Evolutionary conservation across 495 filamentous ascomycete genomes (phyloP), one percentile per base, ranked within the genome.

Genomic region (Aspergillus bertholletiae): DNA sequence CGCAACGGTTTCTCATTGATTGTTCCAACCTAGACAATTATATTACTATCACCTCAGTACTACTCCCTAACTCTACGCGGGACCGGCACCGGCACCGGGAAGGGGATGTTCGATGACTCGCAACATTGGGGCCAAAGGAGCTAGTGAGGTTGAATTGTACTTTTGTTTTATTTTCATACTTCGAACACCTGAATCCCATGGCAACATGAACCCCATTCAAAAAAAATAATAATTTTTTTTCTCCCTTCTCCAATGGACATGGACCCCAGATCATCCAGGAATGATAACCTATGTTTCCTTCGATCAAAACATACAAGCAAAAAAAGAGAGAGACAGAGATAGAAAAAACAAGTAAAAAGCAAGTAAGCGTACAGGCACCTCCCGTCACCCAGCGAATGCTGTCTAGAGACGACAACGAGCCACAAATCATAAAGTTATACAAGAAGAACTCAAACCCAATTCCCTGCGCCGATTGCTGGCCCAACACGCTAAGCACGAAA

Each of bases 381-480:
- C 6, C 9, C 9, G 17, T 37, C 34, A 2, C 17, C 17, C 34
- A 12, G 39, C 39, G 7, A 43, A 43, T 43, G 20, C 20, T 43
- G 20, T 12, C 4, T 21, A 43, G 11, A 43, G 9, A 43, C 6
- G 34, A 28, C 4, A 22, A 22, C 2, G 18, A 43, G 39, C 39
- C 20, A 43, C 20, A 3, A 43, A 43, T 13, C 20, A 7, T 5
- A 43, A 20, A 22, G 9, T 11, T 43, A 11, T 43, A 43, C 39
- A 43, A 22, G 1, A 22, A 22, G 1, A 22, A 43, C 2, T 3
- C 3, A 15, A 46, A 28, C 13, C 44, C 3, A 46, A 46, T 7
- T 28, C 26, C 44, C 44, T 46, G 44, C 44, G 22, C 44, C 44
- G 3, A 46, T 46, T 30, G 44, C 44, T 46, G 26, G 21, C 44